Evolutionary conservation across 2,329 filamentous ascomycete species (phyloP).

Genomic region (Venturia asperata): DNA sequence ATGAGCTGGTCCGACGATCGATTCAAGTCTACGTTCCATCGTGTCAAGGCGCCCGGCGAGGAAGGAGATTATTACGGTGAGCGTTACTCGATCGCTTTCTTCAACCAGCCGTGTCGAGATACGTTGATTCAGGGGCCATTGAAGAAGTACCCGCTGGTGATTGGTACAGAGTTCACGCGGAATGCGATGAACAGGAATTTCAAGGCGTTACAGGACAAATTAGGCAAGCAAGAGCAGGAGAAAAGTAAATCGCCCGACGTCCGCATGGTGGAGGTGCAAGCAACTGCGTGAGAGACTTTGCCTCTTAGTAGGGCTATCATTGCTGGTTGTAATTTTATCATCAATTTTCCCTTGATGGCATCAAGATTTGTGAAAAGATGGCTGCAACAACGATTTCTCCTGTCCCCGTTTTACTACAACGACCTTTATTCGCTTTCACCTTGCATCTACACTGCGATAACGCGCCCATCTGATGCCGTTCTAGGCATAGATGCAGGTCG

Average conservation of each 20-base stretch:
- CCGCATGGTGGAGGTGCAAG: background rate
- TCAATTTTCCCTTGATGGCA: background rate
- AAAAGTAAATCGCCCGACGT: background rate
- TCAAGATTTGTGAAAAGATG: too few relatives aligned
- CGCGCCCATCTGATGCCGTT: background rate
- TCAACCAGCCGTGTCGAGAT: constrained; percentile 57
- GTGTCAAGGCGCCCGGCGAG: constrained; percentile 55
- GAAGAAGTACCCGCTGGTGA: constrained; percentile 56
- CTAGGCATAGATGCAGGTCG: background rate
- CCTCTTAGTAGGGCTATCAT: background rate
- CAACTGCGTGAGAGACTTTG: background rate
- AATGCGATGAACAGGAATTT: constrained; percentile 52
- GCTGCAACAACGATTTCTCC: too few relatives aligned
- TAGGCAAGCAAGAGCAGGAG: constrained; percentile 27
- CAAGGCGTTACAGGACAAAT: constrained; percentile 44
- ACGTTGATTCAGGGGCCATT: constrained; percentile 52
- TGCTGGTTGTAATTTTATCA: background rate
- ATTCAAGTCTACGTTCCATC: constrained; percentile 60
- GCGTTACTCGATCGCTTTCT: constrained; percentile 59
- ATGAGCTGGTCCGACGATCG: constrained; percentile 62
- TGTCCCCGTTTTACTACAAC: too few relatives aligned
- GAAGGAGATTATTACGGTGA: constrained; percentile 49
- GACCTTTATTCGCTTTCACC: too few relatives aligned
- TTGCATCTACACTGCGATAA: too few relatives aligned
- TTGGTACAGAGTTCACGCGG: constrained; percentile 53